phyloP scores from a whole-genome alignment of 129 eudicot species.

The Chrysanthemum seticuspe region DNA sequence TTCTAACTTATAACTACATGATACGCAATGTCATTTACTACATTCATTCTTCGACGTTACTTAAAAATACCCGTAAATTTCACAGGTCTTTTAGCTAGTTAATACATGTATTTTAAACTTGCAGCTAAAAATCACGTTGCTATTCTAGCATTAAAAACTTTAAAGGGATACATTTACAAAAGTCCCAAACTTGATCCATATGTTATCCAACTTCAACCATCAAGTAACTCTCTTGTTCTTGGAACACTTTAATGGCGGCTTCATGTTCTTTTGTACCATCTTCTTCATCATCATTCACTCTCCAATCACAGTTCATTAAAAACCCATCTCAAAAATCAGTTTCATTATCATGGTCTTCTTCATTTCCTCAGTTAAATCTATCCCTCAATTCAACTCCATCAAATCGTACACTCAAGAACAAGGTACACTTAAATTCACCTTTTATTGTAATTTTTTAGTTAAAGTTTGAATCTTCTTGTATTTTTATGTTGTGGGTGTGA shows the following conservation, averaged over 20 bases:
- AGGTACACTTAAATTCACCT: slow-evolving; percentile 31
- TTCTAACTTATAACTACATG: no score
- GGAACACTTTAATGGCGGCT: slow-evolving; percentile 26
- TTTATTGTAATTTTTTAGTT: no score
- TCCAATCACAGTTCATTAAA: slow-evolving; percentile 41
- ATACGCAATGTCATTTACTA: no score
- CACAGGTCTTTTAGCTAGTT: no score
- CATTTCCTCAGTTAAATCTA: slow-evolving; percentile 47
- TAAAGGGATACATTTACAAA: neutral
- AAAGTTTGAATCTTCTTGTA: neutral
- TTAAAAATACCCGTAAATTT: no score
- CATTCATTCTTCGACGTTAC: no score
- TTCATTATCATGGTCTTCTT: slow-evolving; percentile 70
- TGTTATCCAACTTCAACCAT: slow-evolving; percentile 15
- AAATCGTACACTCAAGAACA: slow-evolving; percentile 34
- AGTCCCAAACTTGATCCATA: neutral
- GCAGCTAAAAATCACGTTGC: no score
- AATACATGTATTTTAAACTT: no score
- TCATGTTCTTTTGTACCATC: slow-evolving; percentile 21
- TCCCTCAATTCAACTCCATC: slow-evolving; percentile 33
- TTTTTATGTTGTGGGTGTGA: neutral
- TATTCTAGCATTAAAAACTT: no score
- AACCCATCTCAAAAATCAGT: slow-evolving; percentile 30
- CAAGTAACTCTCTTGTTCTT: neutral
- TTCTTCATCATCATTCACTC: slow-evolving; percentile 25